Conservation (phyloP, 371 early-diverging fungal genomes). For the Actinomucor elegans region DNA sequence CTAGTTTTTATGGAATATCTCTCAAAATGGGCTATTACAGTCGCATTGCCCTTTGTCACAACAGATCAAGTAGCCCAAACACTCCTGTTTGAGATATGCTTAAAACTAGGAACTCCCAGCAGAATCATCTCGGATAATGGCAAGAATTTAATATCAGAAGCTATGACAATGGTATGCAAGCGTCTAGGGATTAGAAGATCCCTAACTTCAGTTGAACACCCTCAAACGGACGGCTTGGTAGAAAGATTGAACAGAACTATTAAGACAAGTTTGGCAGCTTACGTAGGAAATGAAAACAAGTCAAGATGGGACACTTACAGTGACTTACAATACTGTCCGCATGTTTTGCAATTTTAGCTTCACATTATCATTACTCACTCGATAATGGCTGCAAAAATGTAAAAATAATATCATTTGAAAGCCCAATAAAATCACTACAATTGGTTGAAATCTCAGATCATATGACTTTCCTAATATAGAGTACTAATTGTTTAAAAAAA, state of each 20-base stretch:
- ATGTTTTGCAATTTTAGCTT: too few species aligned
- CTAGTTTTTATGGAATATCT: constrained; percentile 23
- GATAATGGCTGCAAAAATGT: too few species aligned
- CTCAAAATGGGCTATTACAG: constrained; percentile 14
- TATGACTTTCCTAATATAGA: too few species aligned
- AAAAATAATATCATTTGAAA: too few species aligned
- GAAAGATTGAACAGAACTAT: constrained; percentile 22
- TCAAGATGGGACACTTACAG: too few species aligned
- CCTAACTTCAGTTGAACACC: constrained; percentile 15
- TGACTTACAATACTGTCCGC: too few species aligned
- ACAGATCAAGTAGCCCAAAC: neutral
- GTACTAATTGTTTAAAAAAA: too few species aligned
- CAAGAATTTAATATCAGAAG: constrained; percentile 6
- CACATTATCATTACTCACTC: too few species aligned
- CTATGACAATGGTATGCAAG: constrained; percentile 8
- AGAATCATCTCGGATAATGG: neutral
- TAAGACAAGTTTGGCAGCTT: constrained; percentile 7
- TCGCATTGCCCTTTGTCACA: constrained; percentile 2
- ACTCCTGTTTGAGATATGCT: neutral
- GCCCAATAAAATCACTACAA: too few species aligned
- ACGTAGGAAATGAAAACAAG: constrained; percentile 1
- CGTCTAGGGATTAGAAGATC: constrained; percentile 5
- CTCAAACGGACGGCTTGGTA: constrained; percentile 17
- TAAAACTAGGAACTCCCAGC: neutral
- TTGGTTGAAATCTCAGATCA: too few species aligned